A percentile compares a stretch with the other conserved stretches of the same genome.
Conservation (phyloP, 768 basidiomycete species). For the Tylopilus cervinicoccineus region DNA sequence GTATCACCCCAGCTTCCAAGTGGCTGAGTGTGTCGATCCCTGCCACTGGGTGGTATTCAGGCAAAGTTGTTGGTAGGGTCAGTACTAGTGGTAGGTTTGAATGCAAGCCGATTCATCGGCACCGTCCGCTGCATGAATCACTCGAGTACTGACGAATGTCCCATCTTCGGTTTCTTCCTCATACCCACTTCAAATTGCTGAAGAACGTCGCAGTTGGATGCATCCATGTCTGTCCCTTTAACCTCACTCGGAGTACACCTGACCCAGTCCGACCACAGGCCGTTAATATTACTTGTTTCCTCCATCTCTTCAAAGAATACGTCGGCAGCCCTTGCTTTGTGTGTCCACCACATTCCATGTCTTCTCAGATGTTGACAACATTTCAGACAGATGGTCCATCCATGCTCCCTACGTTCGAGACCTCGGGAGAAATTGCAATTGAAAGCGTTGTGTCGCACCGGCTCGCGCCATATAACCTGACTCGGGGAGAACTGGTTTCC, state of each 20-base stretch:
- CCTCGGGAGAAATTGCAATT: conserved; percentile 55
- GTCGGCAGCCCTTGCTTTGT: conserved; percentile 55
- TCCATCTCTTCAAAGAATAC: conserved; percentile 63
- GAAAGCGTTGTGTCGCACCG: conserved; percentile 58
- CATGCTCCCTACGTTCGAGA: conserved; percentile 74
- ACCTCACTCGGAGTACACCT: background rate
- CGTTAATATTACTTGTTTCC: conserved; percentile 50
- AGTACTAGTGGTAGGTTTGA: background rate
- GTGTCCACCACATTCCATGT: conserved; percentile 12
- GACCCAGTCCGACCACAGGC: conserved; percentile 32
- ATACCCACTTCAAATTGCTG: conserved; percentile 9
- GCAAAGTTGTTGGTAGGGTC: background rate
- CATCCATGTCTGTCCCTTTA: conserved; percentile 22
- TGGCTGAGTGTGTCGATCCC: background rate
- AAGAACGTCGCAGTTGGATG: conserved; percentile 25
- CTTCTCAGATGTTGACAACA: background rate
- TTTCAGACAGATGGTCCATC: conserved; percentile 67
- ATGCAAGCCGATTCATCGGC: background rate
- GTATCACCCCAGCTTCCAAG: background rate
- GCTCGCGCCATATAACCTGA: conserved; percentile 46
- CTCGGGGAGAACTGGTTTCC: conserved; percentile 76
- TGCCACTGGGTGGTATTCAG: background rate
- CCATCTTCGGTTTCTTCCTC: conserved; percentile 13
- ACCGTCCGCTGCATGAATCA: background rate
- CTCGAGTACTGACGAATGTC: conserved; percentile 12